Conservation (phyloP, 805 yeast species). For the Zygoascus ofunaensis region DNA sequence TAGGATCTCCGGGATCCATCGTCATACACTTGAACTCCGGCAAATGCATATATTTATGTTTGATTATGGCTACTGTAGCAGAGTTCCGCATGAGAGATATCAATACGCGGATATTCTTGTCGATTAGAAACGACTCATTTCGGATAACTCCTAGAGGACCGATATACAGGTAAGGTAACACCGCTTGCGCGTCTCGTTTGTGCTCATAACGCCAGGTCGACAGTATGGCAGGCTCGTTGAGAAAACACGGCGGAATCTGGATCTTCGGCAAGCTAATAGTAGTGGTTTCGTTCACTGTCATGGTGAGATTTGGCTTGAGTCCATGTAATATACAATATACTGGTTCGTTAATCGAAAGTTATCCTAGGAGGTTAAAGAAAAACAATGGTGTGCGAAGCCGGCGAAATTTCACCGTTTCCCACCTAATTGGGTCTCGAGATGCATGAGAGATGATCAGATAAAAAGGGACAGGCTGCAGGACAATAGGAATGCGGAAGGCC, state of each 20-base stretch:
- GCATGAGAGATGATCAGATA: too few relatives aligned
- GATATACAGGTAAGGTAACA: slow-evolving; percentile 35
- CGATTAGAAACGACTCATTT: slow-evolving; percentile 30
- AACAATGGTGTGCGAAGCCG: too few relatives aligned
- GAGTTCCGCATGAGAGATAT: slow-evolving; percentile 11
- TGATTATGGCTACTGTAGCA: slow-evolving; percentile 5
- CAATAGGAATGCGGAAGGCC: too few relatives aligned
- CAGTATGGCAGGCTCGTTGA: slow-evolving; percentile 19
- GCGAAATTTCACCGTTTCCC: too few relatives aligned
- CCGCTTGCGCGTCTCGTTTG: slow-evolving; percentile 34
- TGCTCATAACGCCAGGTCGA: slow-evolving; percentile 25
- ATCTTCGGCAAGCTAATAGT: slow-evolving; percentile 13
- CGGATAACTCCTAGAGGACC: slow-evolving; percentile 40
- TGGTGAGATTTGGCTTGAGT: too few relatives aligned
- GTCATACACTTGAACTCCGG: slow-evolving; percentile 9
- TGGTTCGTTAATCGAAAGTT: too few relatives aligned
- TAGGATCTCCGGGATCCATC: slow-evolving; percentile 7
- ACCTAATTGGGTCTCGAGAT: too few relatives aligned
- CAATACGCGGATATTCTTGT: slow-evolving; percentile 30
- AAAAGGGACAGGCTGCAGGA: too few relatives aligned
- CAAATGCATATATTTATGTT: slow-evolving; percentile 7
- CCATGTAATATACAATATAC: too few relatives aligned
- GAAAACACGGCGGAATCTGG: slow-evolving; percentile 23
- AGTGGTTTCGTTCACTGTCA: neutral
- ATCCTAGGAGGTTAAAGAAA: too few relatives aligned